Evolutionary conservation across 1,284 basidiomycete genomes (phyloP), one percentile per base, ranked within the genome.

Genomic region (Boletellus deceptivus): DNA sequence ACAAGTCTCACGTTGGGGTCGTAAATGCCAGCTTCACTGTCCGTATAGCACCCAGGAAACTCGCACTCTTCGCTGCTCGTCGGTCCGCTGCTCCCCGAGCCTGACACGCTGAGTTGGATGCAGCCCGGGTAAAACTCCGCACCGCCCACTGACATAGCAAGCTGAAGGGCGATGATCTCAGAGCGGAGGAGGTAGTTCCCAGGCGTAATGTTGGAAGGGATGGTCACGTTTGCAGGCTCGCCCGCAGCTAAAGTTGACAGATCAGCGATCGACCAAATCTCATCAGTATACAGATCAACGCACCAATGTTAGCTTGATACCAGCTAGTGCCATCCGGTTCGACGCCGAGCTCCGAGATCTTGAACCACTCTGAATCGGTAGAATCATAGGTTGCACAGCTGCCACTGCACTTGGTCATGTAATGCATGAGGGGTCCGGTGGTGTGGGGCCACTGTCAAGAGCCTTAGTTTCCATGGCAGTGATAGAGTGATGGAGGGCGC

Each of bases 101-200:
- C 84, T 2, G 73, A 72, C 37, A 89, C 70, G 20, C 58, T 71
- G 52, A 89, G 59, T 61, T 89, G 87, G 4, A 77, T 66, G 63
- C 86, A 89, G n/a, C 76, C 79, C 0, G 82, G 80, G 63, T 89
- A 89, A 72, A 86, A 88, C 68, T 89, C 86, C 16, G 83, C 86
- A 16, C 81, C 82, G 6, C 80, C 79, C 0, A 45, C 3, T 1
- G 61, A 52, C 43, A 60, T 63, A 14, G 76, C 87, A 36, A 79
- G 72, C 55, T 89, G 87, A 16, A 89, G 77, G 7, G 82, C 79
- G 62, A 89, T 82, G 63, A 89, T 78, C 68, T 89, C 86, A 62
- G 84, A 79, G 3, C 87, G 82, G 56, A 89, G 65, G 50, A 90
- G 73, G 63, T 89, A 90, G 59, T 80, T 71, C 3, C 87, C 87